Percentiles rank a stretch among this genome's conserved stretches.
Evolutionary conservation across 1,284 basidiomycete genomes (phyloP).

Genomic region (Marasmius sp.): DNA sequence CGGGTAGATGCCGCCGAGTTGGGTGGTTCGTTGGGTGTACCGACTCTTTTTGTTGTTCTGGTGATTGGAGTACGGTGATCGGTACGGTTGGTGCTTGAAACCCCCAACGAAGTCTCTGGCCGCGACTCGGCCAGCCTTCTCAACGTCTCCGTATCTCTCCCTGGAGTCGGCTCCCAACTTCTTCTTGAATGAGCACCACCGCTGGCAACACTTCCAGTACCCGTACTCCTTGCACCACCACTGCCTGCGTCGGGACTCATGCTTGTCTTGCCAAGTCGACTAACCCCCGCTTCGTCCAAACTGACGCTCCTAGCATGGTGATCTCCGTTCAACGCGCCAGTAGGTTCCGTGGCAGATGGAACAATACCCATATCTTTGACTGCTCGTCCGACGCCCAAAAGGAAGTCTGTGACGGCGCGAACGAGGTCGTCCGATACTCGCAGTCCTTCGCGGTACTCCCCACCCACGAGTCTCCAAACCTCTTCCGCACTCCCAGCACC

Average conservation of each 20-base stretch:
- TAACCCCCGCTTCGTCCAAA: slow-evolving; percentile 42
- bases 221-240: slow-evolving; percentile 9
- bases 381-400: slow-evolving; percentile 70
- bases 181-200: slow-evolving; percentile 52
- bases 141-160: not conserved
- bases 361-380: slow-evolving; percentile 52
- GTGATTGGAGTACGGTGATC: not conserved
- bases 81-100: not conserved
- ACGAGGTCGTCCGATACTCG: slow-evolving; percentile 76
- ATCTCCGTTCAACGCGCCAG: not conserved
- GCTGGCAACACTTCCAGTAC: slow-evolving; percentile 42
- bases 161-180: slow-evolving; percentile 45
- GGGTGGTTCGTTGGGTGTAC: not conserved
- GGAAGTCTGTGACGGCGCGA: slow-evolving; percentile 67
- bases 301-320: slow-evolving; percentile 48
- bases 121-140: slow-evolving; percentile 27
- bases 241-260: slow-evolving; percentile 34
- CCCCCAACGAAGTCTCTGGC: slow-evolving; percentile 1
- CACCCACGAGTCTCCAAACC: slow-evolving; percentile 66
- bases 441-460: slow-evolving; percentile 68
- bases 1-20: not conserved
- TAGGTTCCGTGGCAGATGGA: slow-evolving; percentile 10
- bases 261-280: slow-evolving; percentile 24
- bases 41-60: not conserved
- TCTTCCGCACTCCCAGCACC: slow-evolving; percentile 39